phyloP scores from a whole-genome alignment of 768 basidiomycete genomes.

The Cystobasidium onofrii region DNA sequence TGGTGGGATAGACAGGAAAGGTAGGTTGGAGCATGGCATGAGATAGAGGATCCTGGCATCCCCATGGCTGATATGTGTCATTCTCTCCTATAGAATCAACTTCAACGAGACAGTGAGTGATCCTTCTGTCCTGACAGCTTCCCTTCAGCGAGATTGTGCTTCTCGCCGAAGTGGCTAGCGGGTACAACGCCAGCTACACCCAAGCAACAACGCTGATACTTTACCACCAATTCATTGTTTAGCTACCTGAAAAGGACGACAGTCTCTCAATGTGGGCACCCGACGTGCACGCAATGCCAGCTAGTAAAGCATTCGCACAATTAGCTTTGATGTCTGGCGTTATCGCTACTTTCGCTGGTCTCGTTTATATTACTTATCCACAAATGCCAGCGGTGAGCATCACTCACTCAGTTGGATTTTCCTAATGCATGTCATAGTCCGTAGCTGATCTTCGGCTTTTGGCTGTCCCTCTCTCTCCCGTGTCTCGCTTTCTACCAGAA shows the following conservation, averaged over 20 bases:
- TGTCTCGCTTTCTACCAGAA: conserved; percentile 33
- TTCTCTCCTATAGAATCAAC: neutral
- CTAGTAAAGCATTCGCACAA: conserved; percentile 43
- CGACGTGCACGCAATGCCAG: conserved; percentile 46
- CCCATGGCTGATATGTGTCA: neutral
- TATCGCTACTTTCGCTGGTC: conserved; percentile 43
- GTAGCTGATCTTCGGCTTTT: no score
- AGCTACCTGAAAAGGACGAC: conserved; percentile 49
- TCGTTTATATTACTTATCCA: conserved; percentile 40
- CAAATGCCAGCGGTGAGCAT: conserved; percentile 41
- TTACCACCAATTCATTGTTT: neutral
- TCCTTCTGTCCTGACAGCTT: neutral
- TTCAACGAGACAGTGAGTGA: conserved; percentile 1
- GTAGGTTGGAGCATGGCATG: no score
- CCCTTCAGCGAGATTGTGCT: neutral
- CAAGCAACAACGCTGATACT: neutral
- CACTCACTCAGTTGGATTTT: no score
- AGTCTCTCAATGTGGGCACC: conserved; percentile 48
- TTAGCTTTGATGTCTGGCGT: conserved; percentile 43
- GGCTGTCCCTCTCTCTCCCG: no score
- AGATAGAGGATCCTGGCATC: no score
- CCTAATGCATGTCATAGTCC: no score
- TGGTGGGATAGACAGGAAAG: conserved; percentile 49
- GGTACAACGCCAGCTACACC: neutral
- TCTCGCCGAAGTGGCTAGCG: no score